Percentiles rank a stretch among this genome's conserved stretches.
Evolutionary conservation across 768 basidiomycete genomes (phyloP).

Genomic region (Pleurotus pulmonarius): DNA sequence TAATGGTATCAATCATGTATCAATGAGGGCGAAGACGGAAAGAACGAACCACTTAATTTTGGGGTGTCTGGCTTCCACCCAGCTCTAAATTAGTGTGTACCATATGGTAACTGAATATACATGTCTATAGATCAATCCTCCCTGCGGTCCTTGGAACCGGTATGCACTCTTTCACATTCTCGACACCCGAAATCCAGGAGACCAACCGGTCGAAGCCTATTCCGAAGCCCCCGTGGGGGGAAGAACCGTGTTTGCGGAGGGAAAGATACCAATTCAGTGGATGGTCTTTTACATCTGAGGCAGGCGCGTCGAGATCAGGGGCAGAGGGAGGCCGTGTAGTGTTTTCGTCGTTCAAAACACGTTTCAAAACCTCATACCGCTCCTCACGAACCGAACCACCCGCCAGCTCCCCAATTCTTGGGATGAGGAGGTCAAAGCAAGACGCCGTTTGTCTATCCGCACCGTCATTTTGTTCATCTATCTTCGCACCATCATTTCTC

Average conservation of each 20-base stretch:
- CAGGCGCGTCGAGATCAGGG: too few species aligned
- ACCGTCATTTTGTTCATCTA: too few species aligned
- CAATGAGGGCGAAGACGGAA: too few species aligned
- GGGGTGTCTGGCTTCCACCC: too few species aligned
- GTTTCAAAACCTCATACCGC: slow-evolving; percentile 46
- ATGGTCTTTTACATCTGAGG: slow-evolving; percentile 16
- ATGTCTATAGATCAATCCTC: slow-evolving; percentile 19
- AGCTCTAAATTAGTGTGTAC: too few species aligned
- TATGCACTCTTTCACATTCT: slow-evolving; percentile 91
- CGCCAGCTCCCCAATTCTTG: slow-evolving; percentile 81
- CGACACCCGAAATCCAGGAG: slow-evolving; percentile 80
- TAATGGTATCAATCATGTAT: too few species aligned
- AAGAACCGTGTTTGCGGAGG: slow-evolving; percentile 77
- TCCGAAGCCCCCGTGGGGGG: slow-evolving; percentile 94
- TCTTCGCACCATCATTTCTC: slow-evolving; percentile 30
- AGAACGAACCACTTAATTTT: too few species aligned
- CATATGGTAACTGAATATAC: too few species aligned
- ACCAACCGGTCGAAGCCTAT: slow-evolving; percentile 93
- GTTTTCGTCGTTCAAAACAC: slow-evolving; percentile 36
- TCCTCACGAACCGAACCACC: slow-evolving; percentile 93
- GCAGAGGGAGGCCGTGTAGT: too few species aligned
- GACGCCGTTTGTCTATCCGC: slow-evolving; percentile 59
- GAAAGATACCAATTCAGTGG: slow-evolving; percentile 70
- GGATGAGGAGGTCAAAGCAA: slow-evolving; percentile 96
- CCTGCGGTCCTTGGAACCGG: slow-evolving; percentile 90